Base-by-base conservation (phyloP, 2,329 filamentous ascomycete genomes). In the Plenodomus tracheiphilus region DNA sequence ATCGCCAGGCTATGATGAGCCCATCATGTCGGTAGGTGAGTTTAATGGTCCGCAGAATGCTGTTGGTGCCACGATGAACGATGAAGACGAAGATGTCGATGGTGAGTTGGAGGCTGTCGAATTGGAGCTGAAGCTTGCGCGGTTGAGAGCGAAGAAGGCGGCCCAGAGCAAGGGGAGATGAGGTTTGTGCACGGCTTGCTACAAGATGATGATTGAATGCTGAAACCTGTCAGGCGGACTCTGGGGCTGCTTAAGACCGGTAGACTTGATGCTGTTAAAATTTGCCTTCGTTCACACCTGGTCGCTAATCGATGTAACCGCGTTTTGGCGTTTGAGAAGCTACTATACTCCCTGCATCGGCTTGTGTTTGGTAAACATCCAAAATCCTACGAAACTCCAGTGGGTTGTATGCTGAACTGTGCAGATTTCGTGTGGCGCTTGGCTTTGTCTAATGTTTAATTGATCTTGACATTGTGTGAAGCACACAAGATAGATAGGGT, bases 81-180 rank as follows among this genome's bases (percentile, higher is more conserved):
- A 41, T 0, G 47, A 44, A 1, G 43, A 51, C 2, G 39, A 51
- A 1, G 36, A 43, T 4, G 16, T 45, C 22, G 50, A 58, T 4
- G 54, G 54, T 0, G 49, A 59, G 41, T 13, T 63, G 4, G 45
- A 53, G 18, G 54, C 44, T 2, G 51, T 42, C 9, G 46, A 58
- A 35, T 45, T 57, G 1, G 56, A 58, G 25, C 28, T 60, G 13
- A 61, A 54, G 32, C 39, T 59, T 16, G 59, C 58, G 1, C 44
- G 46, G 7, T 44, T 62, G 1, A 42, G 45, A 32, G 47, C 49
- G 11, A 47, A 21, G 30, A 46, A 47, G 3, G 56, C 43, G 7
- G 40, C 49, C 5, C 19, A 43, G 39, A 50, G 37, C 30, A 25
- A 52, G 39, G 21, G 16, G 16, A 39, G 39, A 15, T 32, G 22